Conservation (phyloP, 1,284 basidiomycete species). For the Cryptococcus amylolentus region DNA sequence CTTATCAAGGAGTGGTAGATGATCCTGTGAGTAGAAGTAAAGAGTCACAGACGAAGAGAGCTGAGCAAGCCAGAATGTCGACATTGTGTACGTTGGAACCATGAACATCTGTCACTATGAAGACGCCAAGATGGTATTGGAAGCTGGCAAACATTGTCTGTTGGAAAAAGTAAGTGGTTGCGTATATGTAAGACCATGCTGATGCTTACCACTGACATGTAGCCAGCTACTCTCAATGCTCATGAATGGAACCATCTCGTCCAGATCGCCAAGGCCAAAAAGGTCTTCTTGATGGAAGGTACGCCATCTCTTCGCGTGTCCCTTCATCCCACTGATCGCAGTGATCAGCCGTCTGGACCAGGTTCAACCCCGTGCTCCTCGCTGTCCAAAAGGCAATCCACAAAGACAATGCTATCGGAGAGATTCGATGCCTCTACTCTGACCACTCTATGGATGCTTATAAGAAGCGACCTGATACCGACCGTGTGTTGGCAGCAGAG, state of each 20-base stretch:
- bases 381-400: conserved; percentile 42
- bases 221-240: conserved; percentile 52
- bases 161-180: conserved; percentile 46
- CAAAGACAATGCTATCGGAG: conserved; percentile 41
- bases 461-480: conserved; percentile 26
- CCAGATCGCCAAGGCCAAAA: conserved; percentile 43
- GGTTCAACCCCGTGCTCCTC: conserved; percentile 46
- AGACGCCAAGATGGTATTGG: conserved; percentile 47
- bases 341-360: conserved; percentile 44
- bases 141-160: conserved; percentile 51
- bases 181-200: not conserved
- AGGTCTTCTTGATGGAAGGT: conserved; percentile 50
- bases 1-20: conserved; percentile 48
- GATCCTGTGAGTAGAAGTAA: conserved; percentile 32
- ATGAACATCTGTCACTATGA: conserved; percentile 52
- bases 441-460: conserved; percentile 35
- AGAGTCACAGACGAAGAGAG: not conserved
- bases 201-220: not conserved
- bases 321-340: conserved; percentile 2
- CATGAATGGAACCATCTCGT: conserved; percentile 49
- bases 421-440: conserved; percentile 39
- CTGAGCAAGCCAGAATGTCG: conserved; percentile 36
- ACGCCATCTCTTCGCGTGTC: conserved; percentile 4
- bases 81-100: conserved; percentile 54
- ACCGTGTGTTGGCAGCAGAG: conserved; percentile 49